Conservation (phyloP, 1,284 basidiomycete species). For the Anthracocystis walkeri region DNA sequence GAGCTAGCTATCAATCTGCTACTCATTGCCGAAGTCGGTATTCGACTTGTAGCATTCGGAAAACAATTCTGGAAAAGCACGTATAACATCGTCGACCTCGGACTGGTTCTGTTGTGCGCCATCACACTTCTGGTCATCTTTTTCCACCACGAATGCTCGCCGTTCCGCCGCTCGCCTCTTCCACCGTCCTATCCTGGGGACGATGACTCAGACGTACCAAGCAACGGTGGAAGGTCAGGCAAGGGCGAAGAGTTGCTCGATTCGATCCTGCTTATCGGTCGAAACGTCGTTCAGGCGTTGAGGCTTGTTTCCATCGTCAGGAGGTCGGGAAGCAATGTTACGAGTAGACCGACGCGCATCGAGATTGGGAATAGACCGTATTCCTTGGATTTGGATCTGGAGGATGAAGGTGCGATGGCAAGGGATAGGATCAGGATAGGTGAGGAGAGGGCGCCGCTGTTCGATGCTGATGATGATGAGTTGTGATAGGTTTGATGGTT, state of each 20-base stretch:
- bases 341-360: conserved; percentile 59
- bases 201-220: background rate
- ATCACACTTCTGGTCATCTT: conserved; percentile 66
- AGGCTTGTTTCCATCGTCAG: conserved; percentile 65
- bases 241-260: conserved; percentile 66
- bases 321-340: conserved; percentile 58
- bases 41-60: conserved; percentile 64
- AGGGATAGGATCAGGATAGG: conserved; percentile 65
- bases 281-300: conserved; percentile 66
- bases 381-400: conserved; percentile 65
- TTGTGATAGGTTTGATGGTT: conserved; percentile 10
- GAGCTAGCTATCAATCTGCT: conserved; percentile 65
- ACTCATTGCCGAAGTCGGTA: conserved; percentile 65
- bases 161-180: conserved; percentile 41
- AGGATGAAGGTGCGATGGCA: conserved; percentile 65
- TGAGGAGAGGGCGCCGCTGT: conserved; percentile 52
- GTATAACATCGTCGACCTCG: conserved; percentile 66
- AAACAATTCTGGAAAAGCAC: conserved; percentile 68
- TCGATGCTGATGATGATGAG: conserved; percentile 51
- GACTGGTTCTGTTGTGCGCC: conserved; percentile 62
- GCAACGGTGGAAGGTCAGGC: conserved; percentile 36
- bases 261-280: conserved; percentile 63
- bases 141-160: conserved; percentile 67
- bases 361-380: conserved; percentile 60
- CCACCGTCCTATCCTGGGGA: conserved; percentile 24